Base-by-base conservation (phyloP, 495 filamentous ascomycete genomes). In the Penicillium paradoxum region DNA sequence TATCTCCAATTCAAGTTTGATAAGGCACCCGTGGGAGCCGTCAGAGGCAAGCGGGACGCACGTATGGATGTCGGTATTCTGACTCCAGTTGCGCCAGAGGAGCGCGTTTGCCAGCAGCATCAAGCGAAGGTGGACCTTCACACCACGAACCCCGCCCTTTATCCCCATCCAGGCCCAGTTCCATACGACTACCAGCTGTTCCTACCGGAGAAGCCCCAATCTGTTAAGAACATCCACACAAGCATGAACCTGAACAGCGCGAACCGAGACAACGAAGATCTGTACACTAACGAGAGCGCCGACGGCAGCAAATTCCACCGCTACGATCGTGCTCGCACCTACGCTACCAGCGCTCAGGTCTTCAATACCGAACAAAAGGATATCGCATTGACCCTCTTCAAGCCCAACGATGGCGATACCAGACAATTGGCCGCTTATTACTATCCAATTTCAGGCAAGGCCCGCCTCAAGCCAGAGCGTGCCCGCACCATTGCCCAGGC, bases 1-100 rank as follows among this genome's bases (percentile, higher is more conserved):
- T 97, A 90, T 67, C 83, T 95, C 51, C 82, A 91, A 10, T 82
- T 91, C 70, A 97, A 97, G 56, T 97, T 97, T 71, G 76, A 79
- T 36, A 89, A 85, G 41, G 90, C 92, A 52, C 92, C 93, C 0
- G 79, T 90, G 7, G 70, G 77, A 30, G 65, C 78, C 15, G 73
- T 75, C 10, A 65, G 60, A 40, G 66, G 69, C 7, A 78, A 71
- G 57, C 91, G 92, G 64, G 93, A 97, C 65, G 76, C 77, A 40
- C 86, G 95, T 29, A 82, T 97, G 52, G 88, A 95, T 53, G 80
- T 85, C 33, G 88, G 83, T 52, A 69, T 98, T 37, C 76, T 98
- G 45, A 82, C 83, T 38, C 91, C 91, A 1, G 67, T 77, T 3
- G 78, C 80, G 5, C 67, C 74, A 5, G 74, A 77, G 39, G 67